phyloP scores from a whole-genome alignment of 2,329 filamentous ascomycete genomes.

The Stagonosporopsis tanaceti region DNA sequence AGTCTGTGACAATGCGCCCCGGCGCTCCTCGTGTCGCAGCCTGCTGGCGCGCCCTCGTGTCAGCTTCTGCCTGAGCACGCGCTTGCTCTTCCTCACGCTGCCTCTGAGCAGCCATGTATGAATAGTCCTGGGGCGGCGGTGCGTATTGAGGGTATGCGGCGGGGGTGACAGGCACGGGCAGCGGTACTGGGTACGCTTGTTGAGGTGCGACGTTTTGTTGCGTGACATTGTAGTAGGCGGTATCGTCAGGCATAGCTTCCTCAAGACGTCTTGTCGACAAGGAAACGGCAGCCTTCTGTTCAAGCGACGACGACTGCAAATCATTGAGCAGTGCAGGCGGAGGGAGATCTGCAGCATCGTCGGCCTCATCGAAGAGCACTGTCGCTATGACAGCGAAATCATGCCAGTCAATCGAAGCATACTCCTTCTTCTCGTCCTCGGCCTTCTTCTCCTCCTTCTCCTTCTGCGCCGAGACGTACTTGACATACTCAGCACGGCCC shows the following conservation, averaged over 20 bases:
- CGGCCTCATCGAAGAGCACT: conserved; percentile 86
- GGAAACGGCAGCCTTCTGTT: conserved; percentile 92
- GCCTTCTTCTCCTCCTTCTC: conserved; percentile 87
- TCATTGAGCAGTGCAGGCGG: conserved; percentile 90
- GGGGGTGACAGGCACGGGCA: conserved; percentile 36
- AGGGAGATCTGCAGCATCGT: conserved; percentile 85
- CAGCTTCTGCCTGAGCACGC: conserved; percentile 56
- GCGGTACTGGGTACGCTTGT: conserved; percentile 39
- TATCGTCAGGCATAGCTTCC: conserved; percentile 87
- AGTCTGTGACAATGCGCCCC: conserved; percentile 87
- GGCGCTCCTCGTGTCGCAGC: conserved; percentile 75
- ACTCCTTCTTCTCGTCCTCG: conserved; percentile 77
- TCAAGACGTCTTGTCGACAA: conserved; percentile 87
- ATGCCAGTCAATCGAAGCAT: conserved; percentile 95
- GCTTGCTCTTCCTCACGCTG: conserved; percentile 51
- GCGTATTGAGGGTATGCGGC: conserved; percentile 35
- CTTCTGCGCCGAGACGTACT: conserved; percentile 84
- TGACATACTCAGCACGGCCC: conserved; percentile 85
- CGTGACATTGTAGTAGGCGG: conserved; percentile 52
- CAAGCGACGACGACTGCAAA: conserved; percentile 90
- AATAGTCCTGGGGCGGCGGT: conserved; percentile 39
- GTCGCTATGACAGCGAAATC: conserved; percentile 97
- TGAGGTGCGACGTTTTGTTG: conserved; percentile 42
- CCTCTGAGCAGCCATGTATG: conserved; percentile 39
- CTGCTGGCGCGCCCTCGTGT: conserved; percentile 77